Conservation (phyloP, 805 yeast species). For the Pichia phayaonensis region DNA sequence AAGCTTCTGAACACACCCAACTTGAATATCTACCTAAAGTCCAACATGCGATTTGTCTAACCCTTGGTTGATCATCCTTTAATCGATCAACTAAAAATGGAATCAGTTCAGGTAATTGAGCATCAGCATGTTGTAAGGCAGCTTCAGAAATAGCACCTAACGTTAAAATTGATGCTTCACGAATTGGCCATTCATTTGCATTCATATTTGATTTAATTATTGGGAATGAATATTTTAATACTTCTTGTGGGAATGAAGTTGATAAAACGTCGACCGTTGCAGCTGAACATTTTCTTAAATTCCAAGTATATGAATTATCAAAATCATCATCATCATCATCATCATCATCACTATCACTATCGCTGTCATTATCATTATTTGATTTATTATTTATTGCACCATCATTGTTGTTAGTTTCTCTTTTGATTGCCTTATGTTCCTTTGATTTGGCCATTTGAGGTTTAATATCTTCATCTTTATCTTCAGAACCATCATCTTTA, state of each 20-base stretch:
- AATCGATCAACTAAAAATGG: constrained; percentile 81
- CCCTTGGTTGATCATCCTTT: constrained; percentile 69
- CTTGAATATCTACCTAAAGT: constrained; percentile 76
- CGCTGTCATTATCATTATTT: constrained; percentile 10
- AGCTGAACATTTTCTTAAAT: constrained; percentile 86
- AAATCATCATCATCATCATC: constrained; percentile 69
- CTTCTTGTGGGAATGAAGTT: constrained; percentile 55
- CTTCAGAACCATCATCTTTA: constrained; percentile 73
- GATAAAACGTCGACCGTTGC: constrained; percentile 85
- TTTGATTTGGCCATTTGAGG: constrained; percentile 73
- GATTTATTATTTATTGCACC: background rate
- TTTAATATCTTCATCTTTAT: constrained; percentile 78
- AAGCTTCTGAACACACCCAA: constrained; percentile 74
- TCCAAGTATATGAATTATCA: constrained; percentile 74
- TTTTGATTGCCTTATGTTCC: constrained; percentile 28
- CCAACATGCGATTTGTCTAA: constrained; percentile 94
- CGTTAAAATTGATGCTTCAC: constrained; percentile 91
- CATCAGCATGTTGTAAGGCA: constrained; percentile 62
- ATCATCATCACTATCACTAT: constrained; percentile 45
- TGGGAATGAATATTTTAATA: constrained; percentile 64
- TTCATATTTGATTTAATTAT: constrained; percentile 62
- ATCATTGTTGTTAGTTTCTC: constrained; percentile 2
- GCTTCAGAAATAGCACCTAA: constrained; percentile 94
- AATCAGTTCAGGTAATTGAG: constrained; percentile 69
- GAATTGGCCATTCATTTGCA: constrained; percentile 72